Percentiles rank a stretch among this genome's conserved stretches.
Evolutionary conservation across 768 basidiomycete genomes (phyloP).

Genomic region (Suillus clintonianus): DNA sequence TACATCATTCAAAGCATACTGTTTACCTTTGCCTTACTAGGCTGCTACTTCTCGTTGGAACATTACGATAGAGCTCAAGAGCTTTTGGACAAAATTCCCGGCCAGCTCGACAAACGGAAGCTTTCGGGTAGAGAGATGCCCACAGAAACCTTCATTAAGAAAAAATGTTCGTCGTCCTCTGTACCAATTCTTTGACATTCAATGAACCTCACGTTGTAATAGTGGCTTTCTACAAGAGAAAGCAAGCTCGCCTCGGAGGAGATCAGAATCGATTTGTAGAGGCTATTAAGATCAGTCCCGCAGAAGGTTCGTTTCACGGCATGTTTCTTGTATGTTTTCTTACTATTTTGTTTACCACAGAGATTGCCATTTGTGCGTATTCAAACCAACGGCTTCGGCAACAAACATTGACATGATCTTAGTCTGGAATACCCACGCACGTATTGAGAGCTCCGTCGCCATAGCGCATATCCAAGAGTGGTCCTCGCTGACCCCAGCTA

Average conservation of each 20-base stretch:
- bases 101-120: conserved; percentile 58
- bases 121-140: conserved; percentile 69
- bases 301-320: conserved; percentile 56
- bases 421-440: conserved; percentile 84
- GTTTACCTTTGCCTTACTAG: conserved; percentile 25
- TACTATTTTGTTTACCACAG: conserved; percentile 34
- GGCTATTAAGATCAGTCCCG: conserved; percentile 63
- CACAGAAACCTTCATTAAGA: conserved; percentile 76
- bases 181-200: background rate
- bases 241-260: conserved; percentile 57
- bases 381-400: background rate
- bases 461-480: conserved; percentile 61
- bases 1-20: background rate
- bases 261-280: conserved; percentile 52
- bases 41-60: conserved; percentile 63
- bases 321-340: background rate
- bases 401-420: conserved; percentile 10
- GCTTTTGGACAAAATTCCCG: conserved; percentile 64
- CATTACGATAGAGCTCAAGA: conserved; percentile 59
- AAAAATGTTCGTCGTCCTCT: conserved; percentile 55
- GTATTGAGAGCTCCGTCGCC: conserved; percentile 55
- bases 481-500: conserved; percentile 47
- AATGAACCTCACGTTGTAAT: background rate
- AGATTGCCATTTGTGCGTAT: conserved; percentile 68
- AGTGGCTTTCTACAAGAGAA: conserved; percentile 79